Conservation (phyloP, 345 rosid genomes). For the Adansonia digitata region DNA sequence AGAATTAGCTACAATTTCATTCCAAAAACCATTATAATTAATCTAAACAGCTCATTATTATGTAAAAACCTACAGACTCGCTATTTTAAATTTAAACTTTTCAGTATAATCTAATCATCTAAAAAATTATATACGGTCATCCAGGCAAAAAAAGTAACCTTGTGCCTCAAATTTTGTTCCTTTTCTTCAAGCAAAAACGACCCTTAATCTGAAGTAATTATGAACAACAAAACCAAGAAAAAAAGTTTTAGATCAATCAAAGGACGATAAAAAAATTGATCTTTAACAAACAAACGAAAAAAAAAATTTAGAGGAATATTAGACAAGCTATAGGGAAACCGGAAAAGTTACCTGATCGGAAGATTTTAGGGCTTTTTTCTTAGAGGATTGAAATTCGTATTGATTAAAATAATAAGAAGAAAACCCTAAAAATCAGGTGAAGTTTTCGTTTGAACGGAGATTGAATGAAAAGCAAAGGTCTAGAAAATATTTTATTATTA, state of each 20-base stretch:
- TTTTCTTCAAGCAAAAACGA: background rate
- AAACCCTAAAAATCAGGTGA: slow-evolving; percentile 5
- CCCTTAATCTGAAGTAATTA: background rate
- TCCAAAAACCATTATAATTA: background rate
- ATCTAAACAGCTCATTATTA: background rate
- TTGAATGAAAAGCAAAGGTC: background rate
- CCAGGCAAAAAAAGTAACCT: background rate
- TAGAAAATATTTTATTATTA: background rate
- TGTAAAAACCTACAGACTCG: background rate
- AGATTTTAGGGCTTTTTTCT: background rate
- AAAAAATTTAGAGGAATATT: background rate
- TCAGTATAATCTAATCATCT: background rate
- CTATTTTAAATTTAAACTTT: background rate
- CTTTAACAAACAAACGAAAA: background rate
- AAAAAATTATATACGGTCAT: background rate
- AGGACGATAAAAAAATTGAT: background rate
- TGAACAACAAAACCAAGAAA: background rate
- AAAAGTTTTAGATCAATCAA: background rate
- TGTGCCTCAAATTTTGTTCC: background rate
- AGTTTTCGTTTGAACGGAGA: background rate
- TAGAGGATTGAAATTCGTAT: background rate
- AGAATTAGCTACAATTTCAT: background rate
- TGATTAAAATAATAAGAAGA: background rate
- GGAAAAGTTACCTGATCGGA: slow-evolving; percentile 8
- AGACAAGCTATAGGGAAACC: background rate